Evolutionary conservation across 495 filamentous ascomycete species (phyloP).

Genomic region (Aspergillus mulundensis): DNA sequence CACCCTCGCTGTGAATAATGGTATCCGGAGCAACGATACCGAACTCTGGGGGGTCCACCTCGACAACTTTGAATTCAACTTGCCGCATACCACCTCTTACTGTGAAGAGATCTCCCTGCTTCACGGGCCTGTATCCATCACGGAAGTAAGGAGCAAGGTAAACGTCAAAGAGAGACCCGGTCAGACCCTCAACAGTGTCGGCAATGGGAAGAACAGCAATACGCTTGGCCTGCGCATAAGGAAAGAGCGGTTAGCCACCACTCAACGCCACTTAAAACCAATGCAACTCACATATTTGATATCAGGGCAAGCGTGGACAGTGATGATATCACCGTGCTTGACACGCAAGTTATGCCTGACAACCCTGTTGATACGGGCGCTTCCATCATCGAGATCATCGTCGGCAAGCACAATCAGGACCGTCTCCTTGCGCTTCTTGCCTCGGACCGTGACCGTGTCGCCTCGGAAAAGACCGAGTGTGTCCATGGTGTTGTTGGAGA

Average conservation of each 20-base stretch:
- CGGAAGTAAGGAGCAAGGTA: slow-evolving; percentile 99
- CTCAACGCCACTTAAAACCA: background rate
- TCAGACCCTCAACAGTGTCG: slow-evolving; percentile 95
- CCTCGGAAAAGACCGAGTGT: slow-evolving; percentile 95
- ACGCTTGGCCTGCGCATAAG: slow-evolving; percentile 74
- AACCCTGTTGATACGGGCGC: slow-evolving; percentile 93
- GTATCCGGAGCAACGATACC: slow-evolving; percentile 98
- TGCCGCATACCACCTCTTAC: slow-evolving; percentile 96
- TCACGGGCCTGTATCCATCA: slow-evolving; percentile 93
- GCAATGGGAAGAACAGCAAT: slow-evolving; percentile 98
- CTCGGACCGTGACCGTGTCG: slow-evolving; percentile 95
- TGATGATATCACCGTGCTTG: slow-evolving; percentile 96
- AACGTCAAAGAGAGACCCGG: slow-evolving; percentile 96
- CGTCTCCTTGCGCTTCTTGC: slow-evolving; percentile 99
- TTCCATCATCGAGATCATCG: slow-evolving; percentile 96
- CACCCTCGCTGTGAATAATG: slow-evolving; percentile 97
- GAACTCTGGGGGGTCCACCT: slow-evolving; percentile 96
- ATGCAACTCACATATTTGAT: slow-evolving; percentile 92
- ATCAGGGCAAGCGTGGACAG: slow-evolving; percentile 98
- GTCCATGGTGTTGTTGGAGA: slow-evolving; percentile 99
- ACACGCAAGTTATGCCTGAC: slow-evolving; percentile 97
- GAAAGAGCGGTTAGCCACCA: slow-evolving; percentile 16
- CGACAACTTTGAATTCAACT: slow-evolving; percentile 98
- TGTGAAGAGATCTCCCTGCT: slow-evolving; percentile 96
- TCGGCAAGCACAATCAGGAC: slow-evolving; percentile 96